Percentiles rank a stretch among this genome's conserved stretches.
phyloP scores from a whole-genome alignment of 2,329 filamentous ascomycete species.

The Xylaria sp. region DNA sequence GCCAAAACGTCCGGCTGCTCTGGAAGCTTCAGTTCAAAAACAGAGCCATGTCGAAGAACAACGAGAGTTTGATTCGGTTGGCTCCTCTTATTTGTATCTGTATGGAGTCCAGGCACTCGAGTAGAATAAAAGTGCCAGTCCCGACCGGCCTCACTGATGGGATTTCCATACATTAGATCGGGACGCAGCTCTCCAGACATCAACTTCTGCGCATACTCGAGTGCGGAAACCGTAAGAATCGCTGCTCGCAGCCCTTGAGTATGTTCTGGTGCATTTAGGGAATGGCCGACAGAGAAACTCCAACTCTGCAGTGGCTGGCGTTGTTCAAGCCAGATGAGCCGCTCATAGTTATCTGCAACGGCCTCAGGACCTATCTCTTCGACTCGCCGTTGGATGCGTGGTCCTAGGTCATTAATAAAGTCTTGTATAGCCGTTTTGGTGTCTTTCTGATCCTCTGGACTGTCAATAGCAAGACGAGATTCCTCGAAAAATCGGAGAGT shows the following conservation, averaged over 20 bases:
- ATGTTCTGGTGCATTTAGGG: conserved; percentile 27
- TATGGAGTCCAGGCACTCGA: conserved; percentile 15
- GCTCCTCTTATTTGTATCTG: conserved; percentile 26
- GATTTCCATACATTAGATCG: conserved; percentile 21
- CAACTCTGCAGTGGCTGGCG: conserved; percentile 34
- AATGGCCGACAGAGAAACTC: conserved; percentile 33
- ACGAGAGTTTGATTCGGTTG: conserved; percentile 27
- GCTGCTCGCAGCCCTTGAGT: conserved; percentile 33
- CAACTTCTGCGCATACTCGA: conserved; percentile 29
- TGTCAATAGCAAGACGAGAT: conserved; percentile 31
- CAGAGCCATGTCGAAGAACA: conserved; percentile 34
- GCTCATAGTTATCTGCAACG: conserved; percentile 32
- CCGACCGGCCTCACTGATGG: conserved; percentile 5
- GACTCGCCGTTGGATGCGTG: conserved; percentile 18
- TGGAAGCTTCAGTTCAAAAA: conserved; percentile 31
- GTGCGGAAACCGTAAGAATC: conserved; percentile 31
- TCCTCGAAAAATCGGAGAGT: conserved; percentile 29
- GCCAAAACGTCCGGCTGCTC: not conserved
- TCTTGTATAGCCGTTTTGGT: conserved; percentile 5
- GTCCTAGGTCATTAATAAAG: conserved; percentile 21
- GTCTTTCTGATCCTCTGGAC: conserved; percentile 8
- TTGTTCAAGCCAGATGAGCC: conserved; percentile 32
- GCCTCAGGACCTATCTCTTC: conserved; percentile 2
- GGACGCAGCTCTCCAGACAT: conserved; percentile 7
- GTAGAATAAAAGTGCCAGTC: conserved; percentile 37